Percentiles rank a stretch among this genome's conserved stretches.
Evolutionary conservation across 805 yeast species (phyloP).

Genomic region (Blastobotrys attinorum): DNA sequence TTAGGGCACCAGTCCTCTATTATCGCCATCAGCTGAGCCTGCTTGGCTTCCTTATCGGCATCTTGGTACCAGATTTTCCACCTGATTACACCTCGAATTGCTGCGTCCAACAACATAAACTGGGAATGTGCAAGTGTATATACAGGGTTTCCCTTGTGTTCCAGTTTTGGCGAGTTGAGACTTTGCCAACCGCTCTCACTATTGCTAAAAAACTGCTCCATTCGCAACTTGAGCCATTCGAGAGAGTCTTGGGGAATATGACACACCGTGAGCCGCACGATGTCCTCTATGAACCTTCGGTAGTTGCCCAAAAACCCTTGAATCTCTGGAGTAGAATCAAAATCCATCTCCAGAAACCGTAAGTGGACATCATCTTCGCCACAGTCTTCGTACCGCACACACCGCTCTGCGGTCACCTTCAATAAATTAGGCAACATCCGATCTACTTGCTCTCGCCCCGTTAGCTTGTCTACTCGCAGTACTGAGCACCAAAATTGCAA

Average conservation of each 20-base stretch:
- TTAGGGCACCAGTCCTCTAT: slow-evolving; percentile 51
- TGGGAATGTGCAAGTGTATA: slow-evolving; percentile 73
- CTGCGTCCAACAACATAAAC: slow-evolving; percentile 78
- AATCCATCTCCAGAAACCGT: slow-evolving; percentile 71
- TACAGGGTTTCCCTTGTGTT: slow-evolving; percentile 50
- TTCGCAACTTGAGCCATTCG: slow-evolving; percentile 68
- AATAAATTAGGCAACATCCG: slow-evolving; percentile 58
- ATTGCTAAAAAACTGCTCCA: slow-evolving; percentile 59
- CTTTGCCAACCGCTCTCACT: slow-evolving; percentile 62
- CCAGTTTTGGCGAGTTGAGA: slow-evolving; percentile 40
- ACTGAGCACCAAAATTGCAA: slow-evolving; percentile 92
- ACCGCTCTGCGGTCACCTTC: slow-evolving; percentile 68
- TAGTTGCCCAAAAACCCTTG: slow-evolving; percentile 71
- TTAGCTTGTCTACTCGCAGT: slow-evolving; percentile 67
- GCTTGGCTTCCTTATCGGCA: slow-evolving; percentile 44
- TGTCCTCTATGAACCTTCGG: slow-evolving; percentile 79
- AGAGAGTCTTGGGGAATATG: slow-evolving; percentile 75
- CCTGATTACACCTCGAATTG: slow-evolving; percentile 84
- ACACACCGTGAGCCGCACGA: slow-evolving; percentile 81
- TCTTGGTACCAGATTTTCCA: slow-evolving; percentile 90
- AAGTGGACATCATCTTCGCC: slow-evolving; percentile 58
- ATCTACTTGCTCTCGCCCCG: slow-evolving; percentile 33
- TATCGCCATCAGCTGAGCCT: slow-evolving; percentile 48
- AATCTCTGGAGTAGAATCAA: slow-evolving; percentile 78
- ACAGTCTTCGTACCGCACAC: slow-evolving; percentile 62